Conservation (phyloP, 148 eudicot species). For the Vaccinium vitisidaea region DNA sequence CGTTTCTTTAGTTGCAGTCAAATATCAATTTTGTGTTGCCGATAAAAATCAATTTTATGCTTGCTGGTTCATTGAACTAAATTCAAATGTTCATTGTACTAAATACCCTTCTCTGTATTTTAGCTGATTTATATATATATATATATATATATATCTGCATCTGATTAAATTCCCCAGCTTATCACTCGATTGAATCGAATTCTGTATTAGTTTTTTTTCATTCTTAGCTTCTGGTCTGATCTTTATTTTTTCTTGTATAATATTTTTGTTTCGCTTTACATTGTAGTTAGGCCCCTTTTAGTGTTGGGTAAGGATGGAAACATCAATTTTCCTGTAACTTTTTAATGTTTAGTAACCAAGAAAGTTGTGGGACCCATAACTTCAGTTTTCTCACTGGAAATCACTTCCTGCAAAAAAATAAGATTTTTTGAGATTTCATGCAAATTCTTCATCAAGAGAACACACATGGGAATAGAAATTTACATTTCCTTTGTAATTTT, state of each 20-base stretch:
- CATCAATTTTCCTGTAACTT: background rate
- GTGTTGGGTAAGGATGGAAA: background rate
- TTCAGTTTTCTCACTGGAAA: background rate
- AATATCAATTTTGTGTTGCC: no score
- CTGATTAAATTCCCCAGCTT: background rate
- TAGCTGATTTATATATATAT: background rate
- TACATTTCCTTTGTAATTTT: background rate
- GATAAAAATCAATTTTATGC: no score
- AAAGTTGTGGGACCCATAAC: background rate
- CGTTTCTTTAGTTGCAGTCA: no score
- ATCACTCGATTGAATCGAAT: background rate
- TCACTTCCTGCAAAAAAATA: background rate
- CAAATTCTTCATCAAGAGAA: background rate
- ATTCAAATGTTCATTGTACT: no score
- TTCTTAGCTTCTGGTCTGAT: constrained; percentile 4
- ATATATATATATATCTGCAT: background rate
- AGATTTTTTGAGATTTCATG: background rate
- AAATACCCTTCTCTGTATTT: no score
- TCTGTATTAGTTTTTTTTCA: background rate
- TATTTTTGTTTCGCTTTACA: background rate
- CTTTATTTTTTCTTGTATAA: background rate
- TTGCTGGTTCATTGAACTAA: no score
- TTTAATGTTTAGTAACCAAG: background rate
- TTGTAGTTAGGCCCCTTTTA: background rate
- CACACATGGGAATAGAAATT: background rate